A percentile compares a stretch with the other conserved stretches of the same genome.
phyloP scores from a whole-genome alignment of 1,284 basidiomycete species.

The Boletus smithii region DNA sequence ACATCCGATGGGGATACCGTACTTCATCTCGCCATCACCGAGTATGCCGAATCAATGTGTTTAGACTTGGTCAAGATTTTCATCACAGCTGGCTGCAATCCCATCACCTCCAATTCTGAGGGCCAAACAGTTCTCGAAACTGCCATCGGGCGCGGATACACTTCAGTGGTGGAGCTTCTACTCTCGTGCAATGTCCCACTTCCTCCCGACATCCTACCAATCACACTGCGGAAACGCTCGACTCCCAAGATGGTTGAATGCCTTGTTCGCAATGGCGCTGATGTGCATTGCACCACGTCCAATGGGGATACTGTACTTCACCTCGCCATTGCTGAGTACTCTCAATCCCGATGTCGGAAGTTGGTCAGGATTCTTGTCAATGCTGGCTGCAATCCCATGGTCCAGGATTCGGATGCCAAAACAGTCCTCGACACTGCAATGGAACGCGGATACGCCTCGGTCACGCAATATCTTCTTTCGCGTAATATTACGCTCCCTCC shows the following conservation, averaged over 20 bases:
- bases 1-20: no score
- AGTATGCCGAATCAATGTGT: no score
- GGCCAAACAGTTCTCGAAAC: no score
- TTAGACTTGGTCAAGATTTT: no score
- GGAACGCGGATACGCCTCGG: neutral
- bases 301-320: neutral
- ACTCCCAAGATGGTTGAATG: neutral
- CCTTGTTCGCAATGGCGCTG: neutral
- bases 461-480: neutral
- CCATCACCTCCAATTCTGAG: no score
- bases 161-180: no score
- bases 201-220: neutral
- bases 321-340: neutral
- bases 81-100: no score
- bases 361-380: neutral
- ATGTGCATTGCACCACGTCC: neutral
- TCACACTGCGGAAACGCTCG: neutral
- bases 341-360: neutral
- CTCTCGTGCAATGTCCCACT: neutral
- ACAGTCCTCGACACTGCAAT: neutral
- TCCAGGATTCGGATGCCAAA: neutral
- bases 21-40: no score
- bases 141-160: no score
- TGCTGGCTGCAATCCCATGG: neutral
- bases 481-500: neutral